These are phyloP conservation scores for Mercurialis annua DNA, from an alignment of 345 rosid genomes.

Conservation along the genomic window DNA sequence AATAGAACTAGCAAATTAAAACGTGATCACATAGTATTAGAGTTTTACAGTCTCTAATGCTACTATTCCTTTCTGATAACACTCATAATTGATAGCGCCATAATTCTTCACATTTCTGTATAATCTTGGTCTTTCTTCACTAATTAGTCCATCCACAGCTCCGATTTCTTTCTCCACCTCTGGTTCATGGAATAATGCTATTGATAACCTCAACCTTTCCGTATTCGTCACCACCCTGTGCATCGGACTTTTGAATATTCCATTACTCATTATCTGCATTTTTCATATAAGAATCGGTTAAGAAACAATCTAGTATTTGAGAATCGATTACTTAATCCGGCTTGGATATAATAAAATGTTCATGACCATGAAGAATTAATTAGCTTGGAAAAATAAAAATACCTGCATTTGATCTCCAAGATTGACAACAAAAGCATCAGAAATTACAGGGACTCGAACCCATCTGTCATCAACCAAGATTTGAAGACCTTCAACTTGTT, in stretches of 20 bases:
- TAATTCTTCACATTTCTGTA: slow-evolving; percentile 11
- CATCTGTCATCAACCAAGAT: slow-evolving; percentile 8
- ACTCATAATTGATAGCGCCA: not conserved
- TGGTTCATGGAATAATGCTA: slow-evolving; percentile 3
- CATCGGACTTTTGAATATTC: slow-evolving; percentile 8
- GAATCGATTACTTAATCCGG: too few species aligned
- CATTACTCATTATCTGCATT: slow-evolving; percentile 12
- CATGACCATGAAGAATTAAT: not conserved
- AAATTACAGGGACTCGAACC: slow-evolving; percentile 3
- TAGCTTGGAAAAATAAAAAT: not conserved
- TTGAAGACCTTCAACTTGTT: slow-evolving; percentile 4
- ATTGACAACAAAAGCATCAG: slow-evolving; percentile 15
- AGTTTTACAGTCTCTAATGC: not conserved
- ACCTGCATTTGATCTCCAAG: slow-evolving; percentile 20
- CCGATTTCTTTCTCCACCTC: slow-evolving; percentile 12
- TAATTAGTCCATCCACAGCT: slow-evolving; percentile 3
- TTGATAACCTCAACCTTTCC: slow-evolving; percentile 2
- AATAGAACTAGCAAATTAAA: not conserved
- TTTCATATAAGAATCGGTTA: not conserved
- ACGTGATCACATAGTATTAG: not conserved
- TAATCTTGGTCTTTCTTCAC: slow-evolving; percentile 10
- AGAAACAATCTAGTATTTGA: too few species aligned
- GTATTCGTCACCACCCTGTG: slow-evolving; percentile 8
- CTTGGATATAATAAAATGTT: too few species aligned
- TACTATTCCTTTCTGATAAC: not conserved